These are phyloP conservation scores for Corrigiola litoralis DNA, from an alignment of 179 eudicot species.

Conservation along the genomic window DNA sequence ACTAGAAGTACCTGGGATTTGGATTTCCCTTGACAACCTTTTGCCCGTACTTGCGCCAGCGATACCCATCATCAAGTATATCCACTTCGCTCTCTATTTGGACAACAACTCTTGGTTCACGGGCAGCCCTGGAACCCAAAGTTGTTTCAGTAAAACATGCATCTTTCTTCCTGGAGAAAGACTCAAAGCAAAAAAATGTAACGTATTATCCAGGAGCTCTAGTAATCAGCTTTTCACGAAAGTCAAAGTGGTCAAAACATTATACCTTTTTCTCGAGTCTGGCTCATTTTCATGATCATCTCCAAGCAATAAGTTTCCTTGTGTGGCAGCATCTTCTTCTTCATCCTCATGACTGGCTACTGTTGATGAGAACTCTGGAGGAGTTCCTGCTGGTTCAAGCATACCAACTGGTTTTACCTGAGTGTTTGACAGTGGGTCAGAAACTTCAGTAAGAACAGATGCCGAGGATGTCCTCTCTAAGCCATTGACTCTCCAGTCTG, in stretches of 20 bases:
- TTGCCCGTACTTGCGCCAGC: conserved; percentile 57
- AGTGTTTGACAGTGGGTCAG: conserved; percentile 34
- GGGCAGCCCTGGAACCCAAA: conserved; percentile 40
- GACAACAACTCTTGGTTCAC: conserved; percentile 44
- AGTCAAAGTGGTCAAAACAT: neutral
- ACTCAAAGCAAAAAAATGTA: neutral
- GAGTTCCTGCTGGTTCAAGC: conserved; percentile 30
- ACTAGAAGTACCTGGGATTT: conserved; percentile 38
- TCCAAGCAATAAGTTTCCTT: conserved; percentile 18
- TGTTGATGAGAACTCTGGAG: conserved; percentile 35
- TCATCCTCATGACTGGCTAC: conserved; percentile 37
- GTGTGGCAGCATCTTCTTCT: conserved; percentile 34
- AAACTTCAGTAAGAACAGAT: conserved; percentile 36
- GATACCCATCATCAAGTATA: conserved; percentile 49
- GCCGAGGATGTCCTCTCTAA: conserved; percentile 35
- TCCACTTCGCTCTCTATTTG: conserved; percentile 47
- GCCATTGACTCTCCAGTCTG: conserved; percentile 38
- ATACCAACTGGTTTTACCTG: conserved; percentile 31
- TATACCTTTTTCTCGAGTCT: conserved; percentile 36
- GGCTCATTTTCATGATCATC: conserved; percentile 30
- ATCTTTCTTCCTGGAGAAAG: conserved; percentile 50
- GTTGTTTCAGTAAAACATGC: conserved; percentile 34
- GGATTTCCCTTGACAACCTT: conserved; percentile 55
- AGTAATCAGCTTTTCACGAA: neutral
- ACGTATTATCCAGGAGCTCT: neutral